Evolutionary conservation across 345 rosid genomes (phyloP).

Genomic region (Aethionema arabicum): DNA sequence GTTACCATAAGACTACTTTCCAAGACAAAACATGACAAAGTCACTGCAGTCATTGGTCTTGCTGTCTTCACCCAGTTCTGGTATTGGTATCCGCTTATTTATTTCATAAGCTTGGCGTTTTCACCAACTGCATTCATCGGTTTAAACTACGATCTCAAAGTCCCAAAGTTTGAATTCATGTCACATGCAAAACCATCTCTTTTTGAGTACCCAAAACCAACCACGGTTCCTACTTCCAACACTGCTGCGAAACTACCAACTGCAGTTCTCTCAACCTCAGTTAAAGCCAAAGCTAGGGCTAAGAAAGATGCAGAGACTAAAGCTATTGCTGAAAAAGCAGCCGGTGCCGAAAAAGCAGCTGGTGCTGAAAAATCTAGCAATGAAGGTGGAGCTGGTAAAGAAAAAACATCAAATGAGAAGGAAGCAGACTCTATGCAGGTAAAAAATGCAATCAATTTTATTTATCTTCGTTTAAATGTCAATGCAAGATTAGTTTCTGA

Average conservation of each 20-base stretch:
- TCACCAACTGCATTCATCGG: slow-evolving; percentile 95
- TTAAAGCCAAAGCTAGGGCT: slow-evolving; percentile 83
- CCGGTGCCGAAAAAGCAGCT: slow-evolving; percentile 48
- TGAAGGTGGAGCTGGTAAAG: slow-evolving; percentile 54
- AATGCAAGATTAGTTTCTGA: not conserved
- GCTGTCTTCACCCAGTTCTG: slow-evolving; percentile 96
- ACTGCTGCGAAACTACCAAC: slow-evolving; percentile 85
- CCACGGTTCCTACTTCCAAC: slow-evolving; percentile 65
- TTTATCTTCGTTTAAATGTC: not conserved
- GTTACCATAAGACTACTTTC: slow-evolving; percentile 88
- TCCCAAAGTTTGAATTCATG: slow-evolving; percentile 85
- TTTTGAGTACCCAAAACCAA: slow-evolving; percentile 90
- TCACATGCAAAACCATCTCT: slow-evolving; percentile 87
- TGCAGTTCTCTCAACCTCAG: slow-evolving; percentile 86
- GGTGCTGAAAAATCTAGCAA: slow-evolving; percentile 45
- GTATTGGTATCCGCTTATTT: slow-evolving; percentile 96
- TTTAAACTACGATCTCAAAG: slow-evolving; percentile 88
- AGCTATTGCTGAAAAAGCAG: slow-evolving; percentile 42
- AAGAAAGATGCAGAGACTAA: slow-evolving; percentile 95
- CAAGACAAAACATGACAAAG: slow-evolving; percentile 87
- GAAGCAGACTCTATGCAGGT: slow-evolving; percentile 95
- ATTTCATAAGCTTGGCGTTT: slow-evolving; percentile 76
- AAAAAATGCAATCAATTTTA: slow-evolving; percentile 8
- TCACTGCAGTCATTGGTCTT: slow-evolving; percentile 91
- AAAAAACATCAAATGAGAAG: slow-evolving; percentile 63